Base-by-base conservation (phyloP, 2,329 filamentous ascomycete species). In the Mycosphaerella sp. region DNA sequence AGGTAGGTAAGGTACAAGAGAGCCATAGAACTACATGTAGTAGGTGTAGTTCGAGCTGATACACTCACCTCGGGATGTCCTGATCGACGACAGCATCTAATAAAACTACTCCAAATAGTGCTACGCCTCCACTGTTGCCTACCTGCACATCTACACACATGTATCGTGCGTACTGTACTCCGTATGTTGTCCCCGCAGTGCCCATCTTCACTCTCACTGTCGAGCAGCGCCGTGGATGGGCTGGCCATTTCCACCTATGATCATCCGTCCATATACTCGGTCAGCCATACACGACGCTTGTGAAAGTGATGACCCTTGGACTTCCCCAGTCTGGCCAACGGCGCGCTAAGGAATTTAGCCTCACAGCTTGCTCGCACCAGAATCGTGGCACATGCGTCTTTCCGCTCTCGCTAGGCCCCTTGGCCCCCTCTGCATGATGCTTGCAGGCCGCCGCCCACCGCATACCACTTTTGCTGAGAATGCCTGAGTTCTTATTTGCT, bases 251-350 rank as follows among this genome's bases (percentile, higher is more conserved):
- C 51, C 54, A 56, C 54, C 41, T 35, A 34, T 9, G 43, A 48
- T 21, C 21, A 21, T 21, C 21, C 21, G 21, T 21, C 21, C 21
- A 6, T 21, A 21, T 4, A 21, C 21, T 21, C 21, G 21, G 21
- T 49, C 42, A 45, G 42, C 52, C 52, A 54, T 52, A 57, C 52
- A 54, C 36, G 52, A 13, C 18, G 49, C 25, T 30, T 37, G 43
- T 37, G 53, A 55, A 51, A 52, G 53, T 50, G 41, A 53, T 54
- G 32, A 37, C 52, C 53, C 53, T 50, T 49, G 44, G 48, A 18
- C 49, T 55, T 51, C 54, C 54, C 54, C 54, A 49, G 50, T 39
- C 53, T 44, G 49, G 48, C 52, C 45, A 44, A 35, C 45, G 39
- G 41, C 45, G 41, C 39, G 45, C 35, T 43, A 49, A 32, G 27